These are phyloP conservation scores for Alternaria viburni DNA, from an alignment of 2,329 filamentous ascomycete species.

Conservation along the genomic window DNA sequence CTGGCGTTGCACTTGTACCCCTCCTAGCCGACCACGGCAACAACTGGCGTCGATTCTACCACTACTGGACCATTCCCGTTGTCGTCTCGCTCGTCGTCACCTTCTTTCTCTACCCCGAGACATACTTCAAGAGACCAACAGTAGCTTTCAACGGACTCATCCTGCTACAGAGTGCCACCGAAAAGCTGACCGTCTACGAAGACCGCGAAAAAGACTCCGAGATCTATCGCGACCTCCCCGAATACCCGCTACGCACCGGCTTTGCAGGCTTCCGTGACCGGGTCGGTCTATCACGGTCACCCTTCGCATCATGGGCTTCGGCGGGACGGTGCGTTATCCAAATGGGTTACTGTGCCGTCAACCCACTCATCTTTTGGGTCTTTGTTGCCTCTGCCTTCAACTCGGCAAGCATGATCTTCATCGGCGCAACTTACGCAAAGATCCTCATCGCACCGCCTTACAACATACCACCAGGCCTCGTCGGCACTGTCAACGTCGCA, in stretches of 20 bases:
- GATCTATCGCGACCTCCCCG: constrained; percentile 34
- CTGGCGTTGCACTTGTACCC: constrained; percentile 34
- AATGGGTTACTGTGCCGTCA: constrained; percentile 35
- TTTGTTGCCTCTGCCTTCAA: constrained; percentile 33
- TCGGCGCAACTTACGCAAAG: constrained; percentile 30
- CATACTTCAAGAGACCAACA: constrained; percentile 51
- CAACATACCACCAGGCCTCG: constrained; percentile 17
- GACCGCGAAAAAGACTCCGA: constrained; percentile 37
- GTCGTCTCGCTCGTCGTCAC: constrained; percentile 33
- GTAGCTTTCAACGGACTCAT: constrained; percentile 53
- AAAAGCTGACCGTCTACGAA: constrained; percentile 49
- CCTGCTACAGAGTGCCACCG: constrained; percentile 47
- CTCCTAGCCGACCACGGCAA: constrained; percentile 30
- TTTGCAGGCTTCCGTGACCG: constrained; percentile 18
- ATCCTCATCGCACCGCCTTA: constrained; percentile 29
- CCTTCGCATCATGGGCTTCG: constrained; percentile 34
- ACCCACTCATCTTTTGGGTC: constrained; percentile 44
- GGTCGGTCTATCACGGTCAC: constrained; percentile 28
- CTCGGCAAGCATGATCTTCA: constrained; percentile 39
- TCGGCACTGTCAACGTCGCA: constrained; percentile 29
- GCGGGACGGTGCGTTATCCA: constrained; percentile 33
- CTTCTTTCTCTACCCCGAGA: constrained; percentile 47
- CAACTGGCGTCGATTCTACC: constrained; percentile 47
- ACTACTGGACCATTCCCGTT: constrained; percentile 35
- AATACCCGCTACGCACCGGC: constrained; percentile 14